Evolutionary conservation across 345 rosid species (phyloP).

Genomic region (Pugionium dolabratum): DNA sequence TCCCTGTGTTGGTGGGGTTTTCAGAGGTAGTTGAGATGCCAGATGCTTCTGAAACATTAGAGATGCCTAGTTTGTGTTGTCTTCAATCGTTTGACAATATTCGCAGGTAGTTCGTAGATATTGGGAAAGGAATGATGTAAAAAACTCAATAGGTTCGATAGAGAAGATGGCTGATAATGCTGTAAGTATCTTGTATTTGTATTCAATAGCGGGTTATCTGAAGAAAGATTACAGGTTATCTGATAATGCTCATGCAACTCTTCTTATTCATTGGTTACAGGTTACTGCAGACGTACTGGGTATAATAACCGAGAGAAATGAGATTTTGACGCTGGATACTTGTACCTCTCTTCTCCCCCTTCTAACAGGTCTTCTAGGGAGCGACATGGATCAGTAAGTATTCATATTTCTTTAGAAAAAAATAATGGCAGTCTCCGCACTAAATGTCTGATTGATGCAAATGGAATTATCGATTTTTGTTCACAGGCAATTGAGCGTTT

Average conservation of each 20-base stretch:
- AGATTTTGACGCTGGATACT: conserved; percentile 72
- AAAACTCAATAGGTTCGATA: conserved; percentile 68
- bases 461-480: not conserved
- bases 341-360: conserved; percentile 89
- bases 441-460: conserved; percentile 17
- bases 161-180: conserved; percentile 95
- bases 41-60: conserved; percentile 38
- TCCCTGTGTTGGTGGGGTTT: not conserved
- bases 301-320: conserved; percentile 63
- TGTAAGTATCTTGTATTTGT: conserved; percentile 49
- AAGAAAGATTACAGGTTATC: not conserved
- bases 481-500: conserved; percentile 75
- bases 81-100: conserved; percentile 34
- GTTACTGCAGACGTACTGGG: conserved; percentile 83
- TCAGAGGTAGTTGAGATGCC: conserved; percentile 5
- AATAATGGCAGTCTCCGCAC: not conserved
- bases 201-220: not conserved
- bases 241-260: not conserved
- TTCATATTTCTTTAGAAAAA: not conserved
- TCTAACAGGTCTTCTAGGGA: conserved; percentile 69
- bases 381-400: conserved; percentile 82
- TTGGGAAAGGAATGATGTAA: conserved; percentile 89
- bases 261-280: conserved; percentile 47
- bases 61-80: not conserved
- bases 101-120: conserved; percentile 76